Evolutionary conservation across 2,329 filamentous ascomycete genomes (phyloP), one percentile per base, ranked within the genome.

Genomic region (Trichoderma asperellum): DNA sequence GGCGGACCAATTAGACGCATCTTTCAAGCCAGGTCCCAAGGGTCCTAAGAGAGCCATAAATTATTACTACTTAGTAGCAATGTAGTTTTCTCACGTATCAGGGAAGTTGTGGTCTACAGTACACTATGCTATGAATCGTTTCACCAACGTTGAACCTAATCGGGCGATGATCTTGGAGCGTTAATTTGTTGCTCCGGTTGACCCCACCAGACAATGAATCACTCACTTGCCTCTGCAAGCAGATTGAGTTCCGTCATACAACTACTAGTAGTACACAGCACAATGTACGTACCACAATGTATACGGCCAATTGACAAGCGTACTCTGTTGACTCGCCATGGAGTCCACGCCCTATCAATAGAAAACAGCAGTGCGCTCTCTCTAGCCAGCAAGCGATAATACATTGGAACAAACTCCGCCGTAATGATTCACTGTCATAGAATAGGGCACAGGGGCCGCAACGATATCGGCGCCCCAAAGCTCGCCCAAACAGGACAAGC

Each of bases 401-500:
- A 32, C 34, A 62, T 24, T 24, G 24, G 24, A 24, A 32, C 40
- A 16, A 27, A 16, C 29, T 16, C 37, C 43, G 47, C 27, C 27
- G 59, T 52, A 57, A 68, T 47, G 29, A 47, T 37, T 52, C 56
- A 49, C 14, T 10, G 40, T 43, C 40, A 40, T 40, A 59, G 14
- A 67, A 67, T 49, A 67, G 63, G 63, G 63, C 63, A 47, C 63
- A 47, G 27, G 63, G 43, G 53, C 53, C 53, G 43, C 57, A 47
- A 68, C 65, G 65, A 61, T 68, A 68, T 68, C 65, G 65, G 65
- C 65, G 65, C 65, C 55, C 40, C 58, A 60, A 40, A 68, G 65
- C 65, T 60, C 29, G 56, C 64, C 63, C 55, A 67, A 68, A 53
- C 11, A 5, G 58, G 57, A 16, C 47, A 55, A 68, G 65, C 65